A percentile compares a stretch with the other conserved stretches of the same genome.
phyloP scores from a whole-genome alignment of 2,329 filamentous ascomycete species.

The Didymella lethalis region DNA sequence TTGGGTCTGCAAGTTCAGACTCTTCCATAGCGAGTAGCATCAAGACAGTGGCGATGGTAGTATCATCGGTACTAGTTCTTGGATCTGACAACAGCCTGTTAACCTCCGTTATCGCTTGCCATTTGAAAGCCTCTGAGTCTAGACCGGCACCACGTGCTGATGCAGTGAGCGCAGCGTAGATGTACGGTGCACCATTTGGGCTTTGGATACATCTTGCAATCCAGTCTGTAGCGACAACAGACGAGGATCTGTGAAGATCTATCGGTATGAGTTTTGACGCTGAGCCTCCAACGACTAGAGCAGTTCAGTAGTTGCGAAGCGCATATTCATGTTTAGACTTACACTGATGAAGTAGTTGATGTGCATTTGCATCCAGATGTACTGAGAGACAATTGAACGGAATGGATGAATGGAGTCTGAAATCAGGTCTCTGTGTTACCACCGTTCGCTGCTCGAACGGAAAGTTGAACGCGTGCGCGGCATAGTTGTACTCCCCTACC shows the following conservation, averaged over 20 bases:
- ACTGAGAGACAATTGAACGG: conserved; percentile 41
- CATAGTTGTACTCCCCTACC: conserved; percentile 22
- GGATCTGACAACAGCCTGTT: conserved; percentile 38
- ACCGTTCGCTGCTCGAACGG: conserved; percentile 8
- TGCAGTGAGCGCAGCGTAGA: conserved; percentile 41
- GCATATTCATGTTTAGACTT: conserved; percentile 16
- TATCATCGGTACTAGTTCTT: conserved; percentile 35
- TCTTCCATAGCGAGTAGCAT: conserved; percentile 46
- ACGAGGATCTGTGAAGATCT: conserved; percentile 35
- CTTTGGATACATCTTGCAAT: conserved; percentile 35
- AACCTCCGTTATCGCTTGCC: conserved; percentile 39
- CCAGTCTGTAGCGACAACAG: conserved; percentile 35
- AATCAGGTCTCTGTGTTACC: conserved; percentile 20
- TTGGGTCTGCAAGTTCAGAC: conserved; percentile 34
- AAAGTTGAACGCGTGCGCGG: conserved; percentile 24
- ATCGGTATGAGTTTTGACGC: conserved; percentile 38
- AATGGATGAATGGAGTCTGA: conserved; percentile 27
- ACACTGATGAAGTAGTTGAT: conserved; percentile 41
- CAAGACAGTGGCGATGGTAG: conserved; percentile 45
- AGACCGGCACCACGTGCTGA: conserved; percentile 29
- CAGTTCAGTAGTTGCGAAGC: conserved; percentile 6
- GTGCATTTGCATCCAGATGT: conserved; percentile 27
- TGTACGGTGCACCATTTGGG: conserved; percentile 38
- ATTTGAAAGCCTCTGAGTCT: conserved; percentile 39
- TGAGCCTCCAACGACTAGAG: conserved; percentile 33